A percentile compares a stretch with the other conserved stretches of the same genome.
These are phyloP conservation scores for Madurella fahalii DNA, from an alignment of 2,329 filamentous ascomycete genomes.

Conservation along the genomic window DNA sequence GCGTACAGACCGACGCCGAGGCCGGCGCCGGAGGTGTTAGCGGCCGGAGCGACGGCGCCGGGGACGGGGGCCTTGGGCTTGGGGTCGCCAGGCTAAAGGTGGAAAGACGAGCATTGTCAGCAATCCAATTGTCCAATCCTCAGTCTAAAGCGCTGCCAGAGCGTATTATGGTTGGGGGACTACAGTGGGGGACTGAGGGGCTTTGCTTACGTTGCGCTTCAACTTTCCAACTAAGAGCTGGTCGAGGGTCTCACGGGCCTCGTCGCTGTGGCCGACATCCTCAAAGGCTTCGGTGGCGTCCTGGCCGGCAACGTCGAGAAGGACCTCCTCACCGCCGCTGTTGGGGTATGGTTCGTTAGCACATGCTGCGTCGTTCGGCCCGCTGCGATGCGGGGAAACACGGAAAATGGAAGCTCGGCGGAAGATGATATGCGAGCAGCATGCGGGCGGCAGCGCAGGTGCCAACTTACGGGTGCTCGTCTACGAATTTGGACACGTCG, in stretches of 20 bases:
- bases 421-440: slow-evolving; percentile 1
- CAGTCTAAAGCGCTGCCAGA: not conserved
- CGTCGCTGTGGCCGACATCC: slow-evolving; percentile 98
- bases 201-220: slow-evolving; percentile 68
- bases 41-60: slow-evolving; percentile 46
- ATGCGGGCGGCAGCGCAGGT: slow-evolving; percentile 1
- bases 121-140: too few species aligned
- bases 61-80: slow-evolving; percentile 57
- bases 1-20: slow-evolving; percentile 79
- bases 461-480: slow-evolving; percentile 81
- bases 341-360: slow-evolving; percentile 26
- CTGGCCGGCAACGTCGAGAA: slow-evolving; percentile 92
- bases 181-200: too few species aligned
- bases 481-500: slow-evolving; percentile 80
- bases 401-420: slow-evolving; percentile 3
- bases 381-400: slow-evolving; percentile 1
- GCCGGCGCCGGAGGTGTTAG: slow-evolving; percentile 48
- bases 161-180: not conserved
- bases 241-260: slow-evolving; percentile 90
- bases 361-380: not conserved
- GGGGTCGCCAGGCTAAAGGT: slow-evolving; percentile 69
- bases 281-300: slow-evolving; percentile 98
- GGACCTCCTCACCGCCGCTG: slow-evolving; percentile 96
- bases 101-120: slow-evolving; percentile 10
- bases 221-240: slow-evolving; percentile 69